Evolutionary conservation across 805 yeast genomes (phyloP), one percentile per base, ranked within the genome.

Genomic region (Zygoascus ofunaensis): DNA sequence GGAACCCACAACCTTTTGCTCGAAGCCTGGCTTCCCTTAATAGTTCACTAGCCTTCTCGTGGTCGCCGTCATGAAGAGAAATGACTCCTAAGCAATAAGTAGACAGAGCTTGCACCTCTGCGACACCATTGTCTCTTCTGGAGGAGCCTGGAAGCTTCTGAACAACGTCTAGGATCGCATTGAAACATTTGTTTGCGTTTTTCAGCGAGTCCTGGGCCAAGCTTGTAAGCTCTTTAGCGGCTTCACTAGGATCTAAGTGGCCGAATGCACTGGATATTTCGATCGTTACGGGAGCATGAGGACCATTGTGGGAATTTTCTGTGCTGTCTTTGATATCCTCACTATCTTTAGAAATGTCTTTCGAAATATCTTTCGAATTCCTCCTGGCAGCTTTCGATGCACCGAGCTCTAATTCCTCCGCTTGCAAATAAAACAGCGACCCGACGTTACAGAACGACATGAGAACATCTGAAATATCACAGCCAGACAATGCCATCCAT

Each of bases 41-140:
- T 22, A 74, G 64, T 35, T 77, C 68, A 50, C 74, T 77, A 0
- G 95, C 87, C 44, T 70, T 63, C 2, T 68, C 71, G 45, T 74
- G 68, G 8, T 79, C 64, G 0, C 80, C 74, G 38, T 68, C 57
- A 53, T 84, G 85, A n/a, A 81, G 62, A 37, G 75, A 71, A 8
- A 86, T 71, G 4, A 87, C 94, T 1, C 96, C 97, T 34, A 85
- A 68, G 0, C 95, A 94, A 57, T 83, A 89, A 0, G 87, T 77
- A 0, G 95, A 78, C 58, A 89, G 68, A 0, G 94, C 92, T 35
- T 82, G 77, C 1, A 83, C 77, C 50, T 83, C 86, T 26, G 75
- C 72, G 10, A 82, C 63, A 34, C 66, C 63, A 8, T 61, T 59
- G 39, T 70, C 72, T 14, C 65, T 56, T 38, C 69, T 58, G 12